These are phyloP conservation scores for Cryptococcus jaspeensis DNA, from an alignment of 1,284 basidiomycete species.

Conservation along the genomic window DNA sequence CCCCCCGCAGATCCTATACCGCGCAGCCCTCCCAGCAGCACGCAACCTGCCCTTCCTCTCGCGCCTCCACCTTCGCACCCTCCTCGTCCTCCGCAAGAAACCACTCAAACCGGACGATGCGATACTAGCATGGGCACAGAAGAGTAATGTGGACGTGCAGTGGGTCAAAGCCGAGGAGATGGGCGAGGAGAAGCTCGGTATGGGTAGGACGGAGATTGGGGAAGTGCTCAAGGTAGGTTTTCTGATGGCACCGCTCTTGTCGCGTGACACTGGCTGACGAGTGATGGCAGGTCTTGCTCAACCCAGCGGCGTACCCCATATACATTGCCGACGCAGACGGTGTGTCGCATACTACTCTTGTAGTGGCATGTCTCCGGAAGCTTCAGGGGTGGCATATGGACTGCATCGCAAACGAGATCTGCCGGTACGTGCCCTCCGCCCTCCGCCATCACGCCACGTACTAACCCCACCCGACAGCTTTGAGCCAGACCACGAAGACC, in stretches of 20 bases:
- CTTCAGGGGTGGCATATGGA: conserved; percentile 47
- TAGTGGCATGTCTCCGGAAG: conserved; percentile 45
- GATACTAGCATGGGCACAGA: conserved; percentile 28
- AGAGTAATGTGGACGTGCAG: conserved; percentile 23
- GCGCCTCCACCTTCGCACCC: conserved; percentile 58
- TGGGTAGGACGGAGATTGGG: conserved; percentile 38
- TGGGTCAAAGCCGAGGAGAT: conserved; percentile 47
- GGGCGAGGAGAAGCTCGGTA: conserved; percentile 44
- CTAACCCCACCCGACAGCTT: conserved; percentile 23
- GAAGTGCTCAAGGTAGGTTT: conserved; percentile 42
- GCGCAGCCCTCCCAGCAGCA: conserved; percentile 38
- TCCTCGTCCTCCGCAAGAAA: conserved; percentile 58
- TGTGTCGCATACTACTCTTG: conserved; percentile 44
- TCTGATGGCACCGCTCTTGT: background rate
- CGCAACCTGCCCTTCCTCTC: conserved; percentile 40
- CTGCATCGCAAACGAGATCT: conserved; percentile 42
- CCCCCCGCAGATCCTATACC: conserved; percentile 34
- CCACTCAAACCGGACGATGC: conserved; percentile 30
- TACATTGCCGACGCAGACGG: conserved; percentile 47
- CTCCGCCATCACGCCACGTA: background rate
- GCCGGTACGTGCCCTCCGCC: conserved; percentile 25
- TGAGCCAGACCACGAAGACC: conserved; percentile 46
- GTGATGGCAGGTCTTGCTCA: conserved; percentile 31
- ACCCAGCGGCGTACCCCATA: conserved; percentile 38
- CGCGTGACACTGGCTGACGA: background rate